Evolutionary conservation across 1,284 basidiomycete genomes (phyloP), one percentile per base, ranked within the genome.

Genomic region (Mycena citricolor): DNA sequence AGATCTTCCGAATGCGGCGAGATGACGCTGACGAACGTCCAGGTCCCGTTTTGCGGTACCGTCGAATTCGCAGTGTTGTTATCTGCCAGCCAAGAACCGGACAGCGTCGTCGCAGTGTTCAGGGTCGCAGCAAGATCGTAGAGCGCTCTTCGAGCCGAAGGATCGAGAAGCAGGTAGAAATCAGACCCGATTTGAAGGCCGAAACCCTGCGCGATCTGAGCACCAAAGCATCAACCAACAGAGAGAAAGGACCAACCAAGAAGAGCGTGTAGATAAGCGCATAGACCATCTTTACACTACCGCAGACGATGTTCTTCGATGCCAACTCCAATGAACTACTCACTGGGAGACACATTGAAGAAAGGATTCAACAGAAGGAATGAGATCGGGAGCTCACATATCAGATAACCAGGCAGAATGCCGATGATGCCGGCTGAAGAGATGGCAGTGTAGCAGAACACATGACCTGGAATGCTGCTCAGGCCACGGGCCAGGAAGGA

Each of bases 201-300:
- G 61, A 94, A 94, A 2, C 90, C 90, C 77, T 80, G 50, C 5
- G 41, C 14, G 42, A 25, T 26, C 38, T 39, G 8, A 51, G 42
- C 36, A 22, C n/a, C 25, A 35, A 7, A 21, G 36, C 5, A n/a
- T 16, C 17, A 29, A 24, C n/a, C 39, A 42, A 52, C 35, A 45
- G 39, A n/a, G 54, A 43, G 33, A 55, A 39, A 25, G 19, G 14
- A 52, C 68, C 49, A 51, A 81, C 79, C 57, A 93, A 65, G 63
- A 92, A 92, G n/a, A 93, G 70, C 0, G 90, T 90, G 60, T 92
- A 93, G 40, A 93, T 92, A 49, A 93, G 74, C 14, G 90, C 87
- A 54, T 90, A 93, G 16, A 92, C 87, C 87, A 93, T 90, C 62
- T 90, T 88, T 46, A 93, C 89, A 46, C 86, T 90, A 19, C 90